Percentiles rank a stretch among this genome's conserved stretches.
These are phyloP conservation scores for Exophiala phaeomuriformis DNA, from an alignment of 2,329 filamentous ascomycete genomes.

Conservation along the genomic window DNA sequence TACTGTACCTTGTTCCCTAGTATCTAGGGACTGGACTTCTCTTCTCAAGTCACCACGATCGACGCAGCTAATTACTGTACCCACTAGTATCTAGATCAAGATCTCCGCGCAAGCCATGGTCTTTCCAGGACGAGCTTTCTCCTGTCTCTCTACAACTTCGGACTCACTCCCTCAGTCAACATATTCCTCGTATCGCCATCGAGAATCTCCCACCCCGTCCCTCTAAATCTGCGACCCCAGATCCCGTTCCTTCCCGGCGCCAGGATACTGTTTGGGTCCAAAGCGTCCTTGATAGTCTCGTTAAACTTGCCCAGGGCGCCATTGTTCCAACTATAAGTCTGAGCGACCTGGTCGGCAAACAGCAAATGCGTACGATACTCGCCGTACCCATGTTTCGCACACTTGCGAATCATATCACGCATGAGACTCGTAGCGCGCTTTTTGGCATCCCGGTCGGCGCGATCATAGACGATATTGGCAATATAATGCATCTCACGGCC, in stretches of 20 bases:
- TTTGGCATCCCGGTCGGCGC: constrained; percentile 26
- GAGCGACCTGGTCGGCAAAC: constrained; percentile 41
- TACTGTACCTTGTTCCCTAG: no score
- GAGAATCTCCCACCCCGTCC: constrained; percentile 21
- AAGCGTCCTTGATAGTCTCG: constrained; percentile 41
- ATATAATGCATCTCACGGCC: constrained; percentile 33
- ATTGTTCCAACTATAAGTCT: constrained; percentile 39
- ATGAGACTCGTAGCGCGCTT: constrained; percentile 29
- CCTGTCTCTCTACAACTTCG: no score
- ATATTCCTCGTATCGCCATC: constrained; percentile 18
- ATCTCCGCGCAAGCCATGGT: no score
- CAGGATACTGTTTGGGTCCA: constrained; percentile 45
- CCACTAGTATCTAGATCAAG: no score
- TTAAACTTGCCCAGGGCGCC: constrained; percentile 39
- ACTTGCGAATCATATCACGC: constrained; percentile 33
- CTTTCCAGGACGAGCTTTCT: no score
- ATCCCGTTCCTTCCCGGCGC: constrained; percentile 43
- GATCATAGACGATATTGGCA: constrained; percentile 33
- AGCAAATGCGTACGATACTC: constrained; percentile 44
- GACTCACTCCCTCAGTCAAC: constrained; percentile 15
- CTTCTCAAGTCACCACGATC: no score
- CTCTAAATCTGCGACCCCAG: constrained; percentile 29
- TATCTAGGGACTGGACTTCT: no score
- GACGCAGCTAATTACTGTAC: no score
- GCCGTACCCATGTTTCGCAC: constrained; percentile 39